A percentile compares a stretch with the other conserved stretches of the same genome.
These are phyloP conservation scores for Striga asiatica DNA, from an alignment of 257 asterid species.

Conservation along the genomic window DNA sequence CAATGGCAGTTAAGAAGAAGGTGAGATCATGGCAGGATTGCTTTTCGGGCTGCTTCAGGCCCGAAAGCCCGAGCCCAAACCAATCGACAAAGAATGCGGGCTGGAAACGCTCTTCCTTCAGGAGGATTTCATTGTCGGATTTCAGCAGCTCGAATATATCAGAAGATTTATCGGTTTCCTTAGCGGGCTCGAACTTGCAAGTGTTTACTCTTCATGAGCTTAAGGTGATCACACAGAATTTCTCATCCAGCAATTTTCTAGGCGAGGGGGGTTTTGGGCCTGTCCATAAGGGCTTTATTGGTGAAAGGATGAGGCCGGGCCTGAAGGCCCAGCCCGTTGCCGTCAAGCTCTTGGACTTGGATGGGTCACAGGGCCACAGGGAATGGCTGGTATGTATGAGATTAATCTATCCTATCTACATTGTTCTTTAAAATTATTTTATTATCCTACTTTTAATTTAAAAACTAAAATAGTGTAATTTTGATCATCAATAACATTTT, in stretches of 20 bases:
- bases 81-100: background rate
- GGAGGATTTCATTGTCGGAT: constrained; percentile 37
- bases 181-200: constrained; percentile 54
- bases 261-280: constrained; percentile 87
- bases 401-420: background rate
- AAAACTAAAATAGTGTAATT: too few species aligned
- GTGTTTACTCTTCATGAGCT: constrained; percentile 48
- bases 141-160: constrained; percentile 44
- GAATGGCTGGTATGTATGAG: constrained; percentile 59
- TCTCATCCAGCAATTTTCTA: constrained; percentile 47
- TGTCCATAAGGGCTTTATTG: constrained; percentile 70
- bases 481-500: too few species aligned
- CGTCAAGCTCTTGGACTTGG: constrained; percentile 60
- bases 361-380: constrained; percentile 65
- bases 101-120: constrained; percentile 23
- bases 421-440: background rate
- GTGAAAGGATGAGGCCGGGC: constrained; percentile 51
- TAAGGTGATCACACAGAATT: constrained; percentile 47
- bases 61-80: constrained; percentile 12
- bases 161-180: constrained; percentile 47
- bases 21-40: constrained; percentile 27
- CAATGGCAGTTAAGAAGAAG: constrained; percentile 27
- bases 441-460: background rate
- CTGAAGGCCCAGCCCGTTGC: constrained; percentile 78
- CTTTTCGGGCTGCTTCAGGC: constrained; percentile 31